These are phyloP conservation scores for Phialemonium atrogriseum DNA, from an alignment of 2,329 filamentous ascomycete species.

Conservation along the genomic window DNA sequence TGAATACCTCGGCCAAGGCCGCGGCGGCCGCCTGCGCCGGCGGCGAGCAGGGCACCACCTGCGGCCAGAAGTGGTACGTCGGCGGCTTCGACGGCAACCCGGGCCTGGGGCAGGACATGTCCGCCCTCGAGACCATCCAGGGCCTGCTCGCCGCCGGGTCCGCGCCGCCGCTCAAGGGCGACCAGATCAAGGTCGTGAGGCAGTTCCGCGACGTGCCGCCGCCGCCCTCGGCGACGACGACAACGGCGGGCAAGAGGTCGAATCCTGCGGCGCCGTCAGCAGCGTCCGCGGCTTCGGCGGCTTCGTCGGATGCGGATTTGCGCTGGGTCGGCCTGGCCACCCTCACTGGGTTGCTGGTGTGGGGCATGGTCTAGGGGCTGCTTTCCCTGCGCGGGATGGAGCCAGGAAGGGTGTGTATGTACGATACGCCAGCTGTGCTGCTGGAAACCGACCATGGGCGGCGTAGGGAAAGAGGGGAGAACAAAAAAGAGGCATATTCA, in stretches of 20 bases:
- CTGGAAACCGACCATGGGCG: too few species aligned
- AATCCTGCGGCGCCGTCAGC: slow-evolving; percentile 6
- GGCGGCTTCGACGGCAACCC: slow-evolving; percentile 44
- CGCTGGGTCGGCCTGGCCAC: slow-evolving; percentile 5
- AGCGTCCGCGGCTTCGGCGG: slow-evolving; percentile 5
- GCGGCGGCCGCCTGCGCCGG: slow-evolving; percentile 51
- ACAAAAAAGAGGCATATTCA: too few species aligned
- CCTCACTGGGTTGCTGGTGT: slow-evolving; percentile 4
- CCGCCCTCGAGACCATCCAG: slow-evolving; percentile 54
- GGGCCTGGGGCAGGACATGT: slow-evolving; percentile 57
- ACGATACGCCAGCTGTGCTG: too few species aligned
- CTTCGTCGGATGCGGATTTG: slow-evolving; percentile 5
- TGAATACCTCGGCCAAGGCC: slow-evolving; percentile 44
- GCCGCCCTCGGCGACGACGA: slow-evolving; percentile 1
- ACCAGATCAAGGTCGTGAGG: slow-evolving; percentile 38
- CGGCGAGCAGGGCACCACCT: slow-evolving; percentile 40
- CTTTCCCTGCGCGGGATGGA: too few species aligned
- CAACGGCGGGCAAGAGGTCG: slow-evolving; percentile 7
- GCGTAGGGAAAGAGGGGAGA: too few species aligned
- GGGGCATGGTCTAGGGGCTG: slow-evolving; percentile 9
- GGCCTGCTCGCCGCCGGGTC: slow-evolving; percentile 41
- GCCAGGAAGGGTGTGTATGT: too few species aligned
- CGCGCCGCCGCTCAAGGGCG: slow-evolving; percentile 35
- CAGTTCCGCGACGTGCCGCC: slow-evolving; percentile 7
- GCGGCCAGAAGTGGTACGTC: slow-evolving; percentile 56